phyloP scores from a whole-genome alignment of 305 asterid genomes.

The Fraxinus baroniana region DNA sequence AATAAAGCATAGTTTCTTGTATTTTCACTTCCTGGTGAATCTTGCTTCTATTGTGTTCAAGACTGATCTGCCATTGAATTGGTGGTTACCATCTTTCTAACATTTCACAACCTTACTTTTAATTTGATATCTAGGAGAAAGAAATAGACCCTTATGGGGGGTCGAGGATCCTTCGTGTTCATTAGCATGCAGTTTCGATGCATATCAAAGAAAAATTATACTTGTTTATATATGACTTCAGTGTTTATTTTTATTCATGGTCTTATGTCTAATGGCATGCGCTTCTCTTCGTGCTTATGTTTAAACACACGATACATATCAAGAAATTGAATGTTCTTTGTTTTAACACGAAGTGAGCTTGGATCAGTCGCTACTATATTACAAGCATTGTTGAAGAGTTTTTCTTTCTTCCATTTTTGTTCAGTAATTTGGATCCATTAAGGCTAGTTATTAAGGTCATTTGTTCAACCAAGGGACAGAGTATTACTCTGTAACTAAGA shows the following conservation, averaged over 20 bases:
- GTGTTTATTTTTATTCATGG: neutral
- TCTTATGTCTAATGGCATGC: neutral
- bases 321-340: neutral
- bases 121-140: neutral
- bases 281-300: neutral
- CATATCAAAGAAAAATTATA: neutral
- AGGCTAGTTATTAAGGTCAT: neutral
- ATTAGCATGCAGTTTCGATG: neutral
- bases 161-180: neutral
- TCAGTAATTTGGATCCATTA: neutral
- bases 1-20: neutral
- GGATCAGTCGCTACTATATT: constrained; percentile 5
- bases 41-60: neutral
- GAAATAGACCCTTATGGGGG: neutral
- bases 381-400: constrained; percentile 12
- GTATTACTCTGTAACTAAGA: neutral
- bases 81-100: neutral
- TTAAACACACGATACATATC: neutral
- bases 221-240: neutral
- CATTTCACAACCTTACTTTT: neutral
- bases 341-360: neutral
- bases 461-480: neutral
- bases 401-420: neutral
- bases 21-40: neutral
- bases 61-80: neutral